Base-by-base conservation (phyloP, 805 yeast species). In the Starmerella scarabaei region DNA sequence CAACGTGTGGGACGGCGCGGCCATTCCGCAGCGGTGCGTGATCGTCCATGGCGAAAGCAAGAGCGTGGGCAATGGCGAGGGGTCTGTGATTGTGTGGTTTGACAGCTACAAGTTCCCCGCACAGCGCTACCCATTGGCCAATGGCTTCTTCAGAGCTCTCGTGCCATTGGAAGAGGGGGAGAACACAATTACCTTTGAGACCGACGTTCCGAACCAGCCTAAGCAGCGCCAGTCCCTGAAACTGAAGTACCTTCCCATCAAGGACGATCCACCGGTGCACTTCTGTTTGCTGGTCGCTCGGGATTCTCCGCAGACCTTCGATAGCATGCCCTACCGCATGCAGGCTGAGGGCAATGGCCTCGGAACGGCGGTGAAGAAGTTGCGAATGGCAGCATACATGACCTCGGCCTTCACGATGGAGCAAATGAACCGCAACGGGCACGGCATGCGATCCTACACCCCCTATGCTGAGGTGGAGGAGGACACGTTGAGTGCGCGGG, bases 401-500 rank as follows among this genome's bases (percentile, higher is more conserved):
- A 82, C 83, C 93, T 88, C 83, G 52, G 93, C 94, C 1, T 85
- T 71, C 58, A 86, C 96, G 0, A 76, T 75, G 51, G 96, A 86
- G 50, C 94, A 85, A 55, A 83, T 88, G 93, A 58, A 74, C 38
- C 63, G 77, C 30, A 69, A 73, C 34, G 86, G 91, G 0, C 72
- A 82, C 54, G 93, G 94, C 9, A 72, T 76, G 48, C 64, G 96
- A 44, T 67, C 80, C 3, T 84, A 84, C 59, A 73, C 73, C 45
- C 80, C 84, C 48, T 75, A 67, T 2, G 93, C 86, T 51, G 81
- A 74, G 48, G 71, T 67, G 45, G 57, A 67, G 3, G 58, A 59
- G 14, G 74, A 74, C 40, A 72, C 88, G 0, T 60, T 73, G 3
- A 68, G 73, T 26, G 53, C 53, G 26, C 65, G 68, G 37, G 76